A percentile compares a stretch with the other conserved stretches of the same genome.
Conservation (phyloP, 331 rosid species). For the Malus hybrid region DNA sequence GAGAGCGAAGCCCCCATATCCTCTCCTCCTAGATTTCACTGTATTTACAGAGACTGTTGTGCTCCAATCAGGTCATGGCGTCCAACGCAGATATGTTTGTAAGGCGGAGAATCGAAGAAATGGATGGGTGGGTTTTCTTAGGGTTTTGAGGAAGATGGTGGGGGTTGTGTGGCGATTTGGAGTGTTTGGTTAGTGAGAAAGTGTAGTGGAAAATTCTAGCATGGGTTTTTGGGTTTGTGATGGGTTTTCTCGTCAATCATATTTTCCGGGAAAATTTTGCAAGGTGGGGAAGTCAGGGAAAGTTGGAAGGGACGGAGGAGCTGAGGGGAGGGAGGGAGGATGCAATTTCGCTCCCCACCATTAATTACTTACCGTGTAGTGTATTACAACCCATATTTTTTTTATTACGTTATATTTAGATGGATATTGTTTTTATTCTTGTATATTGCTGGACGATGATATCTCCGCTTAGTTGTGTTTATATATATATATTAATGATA, state of each 20-base stretch:
- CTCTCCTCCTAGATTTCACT: background rate
- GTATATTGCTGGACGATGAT: too few relatives aligned
- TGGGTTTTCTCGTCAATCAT: background rate
- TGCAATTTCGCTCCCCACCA: constrained; percentile 7
- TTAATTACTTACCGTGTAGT: background rate
- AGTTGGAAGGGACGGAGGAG: background rate
- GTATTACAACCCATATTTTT: background rate
- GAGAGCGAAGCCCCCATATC: constrained; percentile 81
- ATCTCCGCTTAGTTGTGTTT: too few relatives aligned
- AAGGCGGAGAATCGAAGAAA: background rate
- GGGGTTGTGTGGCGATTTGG: background rate
- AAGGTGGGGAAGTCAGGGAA: background rate
- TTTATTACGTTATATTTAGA: too few relatives aligned
- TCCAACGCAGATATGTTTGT: background rate
- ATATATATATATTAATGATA: too few relatives aligned
- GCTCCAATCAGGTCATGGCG: constrained; percentile 27
- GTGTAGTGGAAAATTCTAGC: background rate
- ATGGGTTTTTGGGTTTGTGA: background rate
- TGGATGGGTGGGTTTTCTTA: background rate
- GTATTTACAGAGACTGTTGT: background rate
- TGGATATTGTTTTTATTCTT: too few relatives aligned
- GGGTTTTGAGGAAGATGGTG: background rate
- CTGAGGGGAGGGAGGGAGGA: background rate
- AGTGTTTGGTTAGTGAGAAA: constrained; percentile 5
- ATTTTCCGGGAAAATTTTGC: constrained; percentile 12